Conservation (phyloP, 73 alveolate species). For the Breviolum minutum region DNA sequence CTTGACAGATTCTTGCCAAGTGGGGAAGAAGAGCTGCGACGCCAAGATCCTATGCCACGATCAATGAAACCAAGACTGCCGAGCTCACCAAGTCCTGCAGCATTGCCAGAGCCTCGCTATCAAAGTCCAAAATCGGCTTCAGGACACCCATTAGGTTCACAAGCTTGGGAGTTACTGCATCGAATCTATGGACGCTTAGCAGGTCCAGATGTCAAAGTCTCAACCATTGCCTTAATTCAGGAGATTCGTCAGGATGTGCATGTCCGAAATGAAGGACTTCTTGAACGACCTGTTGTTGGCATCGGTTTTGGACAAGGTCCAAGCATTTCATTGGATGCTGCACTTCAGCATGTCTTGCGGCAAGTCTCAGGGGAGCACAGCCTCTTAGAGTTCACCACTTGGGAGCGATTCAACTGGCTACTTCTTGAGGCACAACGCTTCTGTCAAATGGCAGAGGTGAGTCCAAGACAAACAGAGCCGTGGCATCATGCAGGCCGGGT, state of each 20-base stretch:
- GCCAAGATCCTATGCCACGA: not conserved
- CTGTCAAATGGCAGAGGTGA: not conserved
- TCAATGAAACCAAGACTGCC: slow-evolving; percentile 8
- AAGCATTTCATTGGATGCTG: slow-evolving; percentile 48
- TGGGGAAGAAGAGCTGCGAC: not conserved
- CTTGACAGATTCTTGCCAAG: slow-evolving; percentile 11
- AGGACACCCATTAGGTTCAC: slow-evolving; percentile 57
- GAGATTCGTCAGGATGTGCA: slow-evolving; percentile 76
- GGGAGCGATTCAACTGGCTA: slow-evolving; percentile 90
- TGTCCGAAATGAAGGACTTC: slow-evolving; percentile 34
- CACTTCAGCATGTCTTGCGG: slow-evolving; percentile 23
- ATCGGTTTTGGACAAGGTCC: slow-evolving; percentile 25
- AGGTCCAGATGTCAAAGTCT: slow-evolving; percentile 1
- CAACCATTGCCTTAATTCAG: slow-evolving; percentile 4
- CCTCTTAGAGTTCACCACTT: slow-evolving; percentile 13
- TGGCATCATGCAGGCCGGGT: not conserved
- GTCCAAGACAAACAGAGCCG: not conserved
- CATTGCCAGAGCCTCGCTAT: slow-evolving; percentile 12
- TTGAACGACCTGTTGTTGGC: slow-evolving; percentile 59
- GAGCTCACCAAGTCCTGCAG: not conserved
- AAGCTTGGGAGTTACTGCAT: slow-evolving; percentile 66
- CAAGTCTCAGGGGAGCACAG: slow-evolving; percentile 19
- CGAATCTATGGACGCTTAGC: slow-evolving; percentile 67
- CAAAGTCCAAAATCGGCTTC: slow-evolving; percentile 31
- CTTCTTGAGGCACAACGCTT: slow-evolving; percentile 70